Percentiles rank a stretch among this genome's conserved stretches.
Conservation (phyloP, 176 grass and related monocot genomes). For the Luzula sylvatica region DNA sequence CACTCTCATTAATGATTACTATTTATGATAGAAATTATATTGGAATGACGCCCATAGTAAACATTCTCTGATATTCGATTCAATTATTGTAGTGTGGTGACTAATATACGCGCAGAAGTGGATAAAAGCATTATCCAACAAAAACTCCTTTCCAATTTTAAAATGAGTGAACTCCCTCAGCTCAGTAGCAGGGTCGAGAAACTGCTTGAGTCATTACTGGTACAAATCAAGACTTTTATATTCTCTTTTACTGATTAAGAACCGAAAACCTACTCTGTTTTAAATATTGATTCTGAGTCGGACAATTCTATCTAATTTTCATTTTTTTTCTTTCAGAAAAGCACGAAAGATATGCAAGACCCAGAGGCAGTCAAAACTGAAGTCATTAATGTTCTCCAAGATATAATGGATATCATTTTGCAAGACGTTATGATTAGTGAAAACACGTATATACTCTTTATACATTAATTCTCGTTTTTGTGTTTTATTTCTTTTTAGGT, state of each 20-base stretch:
- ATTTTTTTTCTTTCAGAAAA: constrained; percentile 39
- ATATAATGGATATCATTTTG: constrained; percentile 88
- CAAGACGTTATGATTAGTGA: constrained; percentile 64
- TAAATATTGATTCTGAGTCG: no score
- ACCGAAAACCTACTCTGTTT: no score
- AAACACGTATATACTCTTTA: constrained; percentile 34
- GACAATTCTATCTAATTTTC: not conserved
- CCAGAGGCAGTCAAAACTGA: constrained; percentile 39
- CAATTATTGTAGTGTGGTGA: constrained; percentile 42
- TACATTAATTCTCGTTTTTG: no score
- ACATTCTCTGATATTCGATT: no score
- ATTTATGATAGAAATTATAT: constrained; percentile 9
- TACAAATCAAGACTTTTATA: no score
- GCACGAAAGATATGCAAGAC: constrained; percentile 25
- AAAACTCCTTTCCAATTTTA: constrained; percentile 38
- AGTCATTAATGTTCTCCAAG: constrained; percentile 84
- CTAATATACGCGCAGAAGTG: constrained; percentile 21
- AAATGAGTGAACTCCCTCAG: constrained; percentile 67
- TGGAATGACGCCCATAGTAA: no score
- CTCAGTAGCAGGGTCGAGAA: constrained; percentile 72
- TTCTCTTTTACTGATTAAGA: no score
- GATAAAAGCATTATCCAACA: not conserved
- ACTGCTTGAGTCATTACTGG: constrained; percentile 55
- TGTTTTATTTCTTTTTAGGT: no score
- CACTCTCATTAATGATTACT: not conserved